Conservation (phyloP, 1,139 yeast genomes). For the Pichia norvegensis region DNA sequence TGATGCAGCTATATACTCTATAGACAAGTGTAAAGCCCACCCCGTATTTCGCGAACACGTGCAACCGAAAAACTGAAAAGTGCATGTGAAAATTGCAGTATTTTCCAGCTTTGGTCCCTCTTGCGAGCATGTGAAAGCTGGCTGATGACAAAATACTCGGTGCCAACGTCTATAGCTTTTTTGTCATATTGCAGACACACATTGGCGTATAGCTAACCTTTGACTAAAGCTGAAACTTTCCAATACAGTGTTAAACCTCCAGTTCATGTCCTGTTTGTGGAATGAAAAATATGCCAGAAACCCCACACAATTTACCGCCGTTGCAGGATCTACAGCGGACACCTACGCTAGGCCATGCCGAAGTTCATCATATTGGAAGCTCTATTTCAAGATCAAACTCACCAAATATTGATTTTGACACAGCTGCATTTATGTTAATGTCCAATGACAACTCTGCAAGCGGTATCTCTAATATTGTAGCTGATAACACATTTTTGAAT, state of each 20-base stretch:
- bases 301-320: neutral
- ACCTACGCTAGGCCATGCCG: conserved; percentile 5
- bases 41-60: too few relatives aligned
- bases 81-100: conserved; percentile 10
- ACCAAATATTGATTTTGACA: conserved; percentile 7
- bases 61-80: too few relatives aligned
- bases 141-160: too few relatives aligned
- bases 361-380: neutral
- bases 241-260: neutral
- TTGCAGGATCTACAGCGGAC: conserved; percentile 3
- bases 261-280: neutral
- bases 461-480: neutral
- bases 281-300: neutral
- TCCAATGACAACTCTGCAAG: neutral
- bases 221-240: too few relatives aligned
- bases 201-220: too few relatives aligned
- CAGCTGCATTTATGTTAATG: conserved; percentile 12
- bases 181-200: too few relatives aligned
- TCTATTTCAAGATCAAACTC: neutral
- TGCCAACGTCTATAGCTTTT: too few relatives aligned
- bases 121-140: neutral
- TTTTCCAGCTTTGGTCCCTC: too few relatives aligned
- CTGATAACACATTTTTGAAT: neutral
- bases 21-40: too few relatives aligned
- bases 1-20: too few relatives aligned